Base-by-base conservation (phyloP, 108 stramenopile species). In the Pseudonitzschia multiseries region DNA sequence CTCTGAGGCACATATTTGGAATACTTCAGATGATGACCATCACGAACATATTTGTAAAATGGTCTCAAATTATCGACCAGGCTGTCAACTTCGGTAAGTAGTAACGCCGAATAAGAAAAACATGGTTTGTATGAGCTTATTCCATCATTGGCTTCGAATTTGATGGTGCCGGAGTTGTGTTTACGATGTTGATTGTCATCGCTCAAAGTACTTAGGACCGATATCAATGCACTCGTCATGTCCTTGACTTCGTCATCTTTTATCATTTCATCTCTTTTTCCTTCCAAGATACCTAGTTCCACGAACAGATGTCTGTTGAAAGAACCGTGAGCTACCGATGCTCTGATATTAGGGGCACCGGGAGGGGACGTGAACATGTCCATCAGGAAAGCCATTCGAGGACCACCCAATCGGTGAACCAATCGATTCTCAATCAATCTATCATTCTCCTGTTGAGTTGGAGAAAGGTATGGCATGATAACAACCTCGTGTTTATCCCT, bases 291-390 rank as follows among this genome's bases (percentile, higher is more conserved):
- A 62, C 5, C 61, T 71, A 54, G 56, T 31, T 48, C 59, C 63
- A 71, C 51, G 8, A 69, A n/a, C 24, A 90, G 40, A 20, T 52
- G 71, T 15, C 31, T 43, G 65, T 90, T 83, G 69, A 53, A 87
- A 18, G 69, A 46, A 22, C 89, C 89, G 76, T 90, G 89, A 27
- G 74, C 74, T 22, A 87, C 59, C 32, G 73, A 64, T 33, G 86
- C 81, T 32, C 89, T 81, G 32, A 90, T 77, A 67, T 90, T 90
- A 44, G 89, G 89, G 22, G 80, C 86, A 42, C 81, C 80, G 17
- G 61, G 15, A 21, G 86, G 74, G 2, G 86, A 74, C 24, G 71
- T 68, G 65, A 84, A 90, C 65, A 90, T 51, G 73, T 90, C 89
- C 40, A 84, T 70, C 69, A 87, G 53, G 21, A 90, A 60, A 33